Conservation (phyloP, 2,329 filamentous ascomycete species). For the Claviceps humidiphila region DNA sequence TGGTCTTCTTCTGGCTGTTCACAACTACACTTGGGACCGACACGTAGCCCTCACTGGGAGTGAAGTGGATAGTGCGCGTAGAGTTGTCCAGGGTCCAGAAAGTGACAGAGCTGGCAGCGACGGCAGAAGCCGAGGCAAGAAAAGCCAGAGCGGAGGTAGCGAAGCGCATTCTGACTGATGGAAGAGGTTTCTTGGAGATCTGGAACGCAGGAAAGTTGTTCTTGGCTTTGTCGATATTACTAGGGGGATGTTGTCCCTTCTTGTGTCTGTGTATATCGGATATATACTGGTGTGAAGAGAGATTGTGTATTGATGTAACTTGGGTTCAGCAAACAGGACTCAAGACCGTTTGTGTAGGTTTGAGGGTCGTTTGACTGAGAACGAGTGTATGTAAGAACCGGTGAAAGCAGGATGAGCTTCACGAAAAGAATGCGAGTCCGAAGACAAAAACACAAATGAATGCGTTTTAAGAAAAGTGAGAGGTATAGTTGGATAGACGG, state of each 20-base stretch:
- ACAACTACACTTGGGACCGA: slow-evolving; percentile 27
- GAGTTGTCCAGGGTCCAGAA: slow-evolving; percentile 45
- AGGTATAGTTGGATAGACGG: neutral
- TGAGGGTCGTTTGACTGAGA: neutral
- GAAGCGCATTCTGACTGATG: slow-evolving; percentile 40
- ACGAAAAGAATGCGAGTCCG: slow-evolving; percentile 16
- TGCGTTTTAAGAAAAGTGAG: neutral
- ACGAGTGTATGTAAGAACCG: slow-evolving; percentile 3
- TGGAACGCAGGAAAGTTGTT: neutral
- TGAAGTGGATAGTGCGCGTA: slow-evolving; percentile 38
- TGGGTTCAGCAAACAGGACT: neutral
- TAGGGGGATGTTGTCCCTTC: neutral
- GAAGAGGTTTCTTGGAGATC: neutral
- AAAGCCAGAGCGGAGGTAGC: slow-evolving; percentile 29
- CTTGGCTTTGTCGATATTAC: neutral
- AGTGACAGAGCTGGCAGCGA: slow-evolving; percentile 36
- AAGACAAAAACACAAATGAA: slow-evolving; percentile 3
- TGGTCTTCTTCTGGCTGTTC: slow-evolving; percentile 22
- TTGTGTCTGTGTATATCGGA: neutral
- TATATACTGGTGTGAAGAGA: neutral
- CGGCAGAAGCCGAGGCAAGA: slow-evolving; percentile 28
- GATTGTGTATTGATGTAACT: slow-evolving; percentile 7
- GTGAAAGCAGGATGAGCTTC: slow-evolving; percentile 8
- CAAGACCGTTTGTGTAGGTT: neutral
- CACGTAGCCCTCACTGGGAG: slow-evolving; percentile 25